Conservation (phyloP, 495 filamentous ascomycete species). For the Aspergillus homomorphus region DNA sequence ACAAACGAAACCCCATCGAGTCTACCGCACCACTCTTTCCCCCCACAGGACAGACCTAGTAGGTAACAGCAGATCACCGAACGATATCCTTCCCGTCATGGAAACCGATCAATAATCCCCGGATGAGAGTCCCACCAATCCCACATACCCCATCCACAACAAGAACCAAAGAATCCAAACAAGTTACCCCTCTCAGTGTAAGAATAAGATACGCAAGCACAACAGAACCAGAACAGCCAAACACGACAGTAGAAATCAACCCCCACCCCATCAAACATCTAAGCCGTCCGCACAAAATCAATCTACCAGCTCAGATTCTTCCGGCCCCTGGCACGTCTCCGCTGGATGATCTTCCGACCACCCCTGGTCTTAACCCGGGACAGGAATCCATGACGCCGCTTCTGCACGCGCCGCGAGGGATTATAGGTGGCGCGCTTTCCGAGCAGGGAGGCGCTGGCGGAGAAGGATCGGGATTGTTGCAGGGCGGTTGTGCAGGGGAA, state of each 20-base stretch:
- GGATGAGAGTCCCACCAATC: too few relatives aligned
- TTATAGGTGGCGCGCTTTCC: slow-evolving; percentile 60
- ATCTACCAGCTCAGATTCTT: slow-evolving; percentile 56
- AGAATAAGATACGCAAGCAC: slow-evolving; percentile 8
- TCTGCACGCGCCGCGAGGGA: slow-evolving; percentile 66
- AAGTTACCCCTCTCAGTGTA: too few relatives aligned
- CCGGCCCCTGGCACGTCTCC: slow-evolving; percentile 59
- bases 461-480: slow-evolving; percentile 39
- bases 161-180: not conserved
- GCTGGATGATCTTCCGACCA: slow-evolving; percentile 54
- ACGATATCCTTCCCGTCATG: too few relatives aligned
- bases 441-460: slow-evolving; percentile 44
- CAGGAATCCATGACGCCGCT: slow-evolving; percentile 68
- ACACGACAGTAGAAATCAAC: not conserved
- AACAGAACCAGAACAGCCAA: not conserved
- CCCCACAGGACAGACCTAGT: too few relatives aligned
- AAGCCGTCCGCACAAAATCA: not conserved
- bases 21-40: not conserved
- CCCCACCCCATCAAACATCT: too few relatives aligned
- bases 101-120: too few relatives aligned
- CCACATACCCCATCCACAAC: too few relatives aligned
- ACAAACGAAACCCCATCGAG: not conserved
- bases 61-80: too few relatives aligned
- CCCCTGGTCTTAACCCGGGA: slow-evolving; percentile 52
- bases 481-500: slow-evolving; percentile 20